phyloP scores from a whole-genome alignment of 2,329 filamentous ascomycete species.

The Fusarium verrucosum region DNA sequence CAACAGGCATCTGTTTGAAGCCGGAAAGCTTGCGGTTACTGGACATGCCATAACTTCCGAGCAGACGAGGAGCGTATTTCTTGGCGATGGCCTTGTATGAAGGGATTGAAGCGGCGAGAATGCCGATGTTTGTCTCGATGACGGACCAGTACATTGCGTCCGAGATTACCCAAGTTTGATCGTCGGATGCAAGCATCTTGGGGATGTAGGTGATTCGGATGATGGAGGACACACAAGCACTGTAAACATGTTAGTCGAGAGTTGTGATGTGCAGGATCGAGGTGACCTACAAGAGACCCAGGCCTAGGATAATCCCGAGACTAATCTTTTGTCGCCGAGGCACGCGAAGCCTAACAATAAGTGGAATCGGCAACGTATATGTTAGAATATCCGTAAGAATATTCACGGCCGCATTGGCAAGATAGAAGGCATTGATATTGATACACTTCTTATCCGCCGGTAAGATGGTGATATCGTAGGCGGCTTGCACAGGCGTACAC shows the following conservation, averaged over 20 bases:
- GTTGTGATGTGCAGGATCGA: rapidly evolving
- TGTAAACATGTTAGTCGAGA: neutral
- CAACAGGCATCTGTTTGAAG: slow-evolving; percentile 33
- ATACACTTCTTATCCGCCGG: slow-evolving; percentile 14
- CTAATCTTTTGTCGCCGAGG: slow-evolving; percentile 30
- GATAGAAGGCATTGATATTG: slow-evolving; percentile 28
- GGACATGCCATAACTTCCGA: slow-evolving; percentile 24
- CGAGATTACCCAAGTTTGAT: slow-evolving; percentile 26
- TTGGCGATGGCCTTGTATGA: slow-evolving; percentile 33
- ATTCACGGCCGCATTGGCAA: slow-evolving; percentile 27
- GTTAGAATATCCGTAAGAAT: slow-evolving; percentile 23
- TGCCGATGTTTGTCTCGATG: slow-evolving; percentile 31
- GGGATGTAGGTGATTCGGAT: slow-evolving; percentile 34
- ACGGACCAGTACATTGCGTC: slow-evolving; percentile 35
- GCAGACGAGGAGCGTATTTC: slow-evolving; percentile 25
- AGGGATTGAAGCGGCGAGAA: slow-evolving; percentile 28
- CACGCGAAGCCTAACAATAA: slow-evolving; percentile 15
- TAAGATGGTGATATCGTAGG: slow-evolving; percentile 16
- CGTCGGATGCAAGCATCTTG: slow-evolving; percentile 26
- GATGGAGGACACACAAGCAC: slow-evolving; percentile 26
- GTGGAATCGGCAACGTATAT: slow-evolving; percentile 9
- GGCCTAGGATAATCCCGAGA: slow-evolving; percentile 10
- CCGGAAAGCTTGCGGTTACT: slow-evolving; percentile 25
- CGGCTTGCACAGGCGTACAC: neutral
- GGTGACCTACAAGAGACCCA: slow-evolving; percentile 20